Conservation (phyloP, 441 rosid genomes). For the Capsella rubella region DNA sequence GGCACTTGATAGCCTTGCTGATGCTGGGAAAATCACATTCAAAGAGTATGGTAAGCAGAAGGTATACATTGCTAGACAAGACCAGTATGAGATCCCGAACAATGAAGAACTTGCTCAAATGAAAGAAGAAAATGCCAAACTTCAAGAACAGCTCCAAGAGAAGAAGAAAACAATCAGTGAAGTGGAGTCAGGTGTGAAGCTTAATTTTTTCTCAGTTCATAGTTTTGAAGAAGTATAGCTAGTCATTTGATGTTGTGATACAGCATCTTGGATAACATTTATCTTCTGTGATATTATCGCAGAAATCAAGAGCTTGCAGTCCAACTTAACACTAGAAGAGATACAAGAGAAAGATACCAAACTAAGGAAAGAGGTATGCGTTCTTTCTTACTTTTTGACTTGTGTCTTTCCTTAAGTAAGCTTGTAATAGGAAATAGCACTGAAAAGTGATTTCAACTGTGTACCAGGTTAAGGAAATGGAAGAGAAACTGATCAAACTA, state of each 20-base stretch:
- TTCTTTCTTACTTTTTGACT: conserved; percentile 2
- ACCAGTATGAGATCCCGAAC: conserved; percentile 88
- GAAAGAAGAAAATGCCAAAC: conserved; percentile 76
- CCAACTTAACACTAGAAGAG: conserved; percentile 79
- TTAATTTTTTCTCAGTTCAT: not conserved
- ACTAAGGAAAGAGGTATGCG: conserved; percentile 60
- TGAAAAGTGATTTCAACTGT: conserved; percentile 5
- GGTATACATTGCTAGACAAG: conserved; percentile 86
- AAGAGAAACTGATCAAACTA: conserved; percentile 69
- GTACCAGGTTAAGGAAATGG: conserved; percentile 74
- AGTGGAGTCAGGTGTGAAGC: conserved; percentile 74
- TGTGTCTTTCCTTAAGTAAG: conserved; percentile 3
- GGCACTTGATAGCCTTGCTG: conserved; percentile 83
- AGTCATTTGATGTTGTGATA: conserved; percentile 7
- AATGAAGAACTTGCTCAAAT: conserved; percentile 77
- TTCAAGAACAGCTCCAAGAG: conserved; percentile 68
- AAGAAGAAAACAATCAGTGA: conserved; percentile 61
- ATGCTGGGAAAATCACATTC: conserved; percentile 70
- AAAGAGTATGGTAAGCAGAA: conserved; percentile 98
- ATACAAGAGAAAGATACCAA: conserved; percentile 66
- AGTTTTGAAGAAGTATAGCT: not conserved
- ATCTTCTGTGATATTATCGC: conserved; percentile 37
- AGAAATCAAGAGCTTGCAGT: conserved; percentile 75
- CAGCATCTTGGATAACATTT: not conserved
- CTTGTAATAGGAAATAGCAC: conserved; percentile 11